Percentiles rank a stretch among this genome's conserved stretches.
phyloP scores from a whole-genome alignment of 441 rosid genomes.

The Flueggea neowawraea region DNA sequence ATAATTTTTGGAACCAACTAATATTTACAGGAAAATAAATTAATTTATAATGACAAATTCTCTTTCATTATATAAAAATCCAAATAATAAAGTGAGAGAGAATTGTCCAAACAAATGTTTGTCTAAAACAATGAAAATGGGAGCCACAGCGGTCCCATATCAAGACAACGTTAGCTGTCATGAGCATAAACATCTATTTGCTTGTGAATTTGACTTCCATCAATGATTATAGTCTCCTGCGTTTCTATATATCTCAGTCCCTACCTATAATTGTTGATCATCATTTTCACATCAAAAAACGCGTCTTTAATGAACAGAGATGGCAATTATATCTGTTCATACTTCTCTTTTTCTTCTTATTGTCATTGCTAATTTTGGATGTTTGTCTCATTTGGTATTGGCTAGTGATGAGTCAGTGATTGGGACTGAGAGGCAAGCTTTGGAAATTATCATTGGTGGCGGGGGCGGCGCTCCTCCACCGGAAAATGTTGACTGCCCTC shows the following conservation, averaged over 20 bases:
- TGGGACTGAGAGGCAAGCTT: constrained; percentile 12
- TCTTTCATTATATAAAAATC: no score
- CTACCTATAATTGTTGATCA: no score
- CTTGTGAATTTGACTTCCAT: constrained; percentile 12
- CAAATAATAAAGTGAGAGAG: not conserved
- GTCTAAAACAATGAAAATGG: constrained; percentile 12
- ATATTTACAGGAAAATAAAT: no score
- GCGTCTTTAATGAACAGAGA: no score
- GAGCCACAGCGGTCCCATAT: constrained; percentile 1
- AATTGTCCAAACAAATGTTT: not conserved
- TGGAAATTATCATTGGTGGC: constrained; percentile 29
- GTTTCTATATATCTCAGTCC: not conserved
- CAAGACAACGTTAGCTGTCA: not conserved
- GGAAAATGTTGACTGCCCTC: constrained; percentile 4
- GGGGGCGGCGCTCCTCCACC: constrained; percentile 17
- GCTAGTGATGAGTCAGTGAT: constrained; percentile 3
- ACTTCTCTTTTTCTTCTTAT: constrained; percentile 12
- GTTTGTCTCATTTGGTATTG: constrained; percentile 1
- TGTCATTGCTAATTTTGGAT: constrained; percentile 1
- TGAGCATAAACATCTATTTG: not conserved
- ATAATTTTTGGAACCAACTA: no score
- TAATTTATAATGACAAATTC: no score
- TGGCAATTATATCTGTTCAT: constrained; percentile 13
- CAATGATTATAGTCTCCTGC: constrained; percentile 5
- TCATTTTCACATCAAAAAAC: no score